A percentile compares a stretch with the other conserved stretches of the same genome.
phyloP scores from a whole-genome alignment of 495 filamentous ascomycete species.

The Podospora sp. region DNA sequence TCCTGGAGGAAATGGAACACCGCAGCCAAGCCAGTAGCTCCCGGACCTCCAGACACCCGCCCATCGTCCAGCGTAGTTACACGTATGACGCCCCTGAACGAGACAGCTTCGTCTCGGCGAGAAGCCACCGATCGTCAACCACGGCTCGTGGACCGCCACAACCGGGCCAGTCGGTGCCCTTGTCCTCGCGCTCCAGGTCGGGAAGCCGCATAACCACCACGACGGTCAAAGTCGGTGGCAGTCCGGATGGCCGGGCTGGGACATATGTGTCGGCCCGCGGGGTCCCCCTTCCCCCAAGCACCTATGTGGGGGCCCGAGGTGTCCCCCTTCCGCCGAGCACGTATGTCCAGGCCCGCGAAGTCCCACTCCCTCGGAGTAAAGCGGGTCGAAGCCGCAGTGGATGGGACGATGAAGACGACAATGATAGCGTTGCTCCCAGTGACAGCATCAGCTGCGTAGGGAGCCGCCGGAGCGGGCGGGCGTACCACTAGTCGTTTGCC shows the following conservation, averaged over 20 bases:
- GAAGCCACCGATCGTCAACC: conserved; percentile 39
- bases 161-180: conserved; percentile 24
- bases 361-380: conserved; percentile 55
- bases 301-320: conserved; percentile 15
- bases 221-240: conserved; percentile 32
- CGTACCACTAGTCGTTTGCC: conserved; percentile 18
- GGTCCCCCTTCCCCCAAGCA: conserved; percentile 54
- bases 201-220: conserved; percentile 36
- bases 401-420: conserved; percentile 33
- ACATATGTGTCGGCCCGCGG: conserved; percentile 39
- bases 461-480: conserved; percentile 42
- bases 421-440: conserved; percentile 58
- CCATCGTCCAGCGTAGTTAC: conserved; percentile 36
- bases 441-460: conserved; percentile 71
- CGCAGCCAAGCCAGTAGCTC: conserved; percentile 34
- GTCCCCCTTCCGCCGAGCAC: conserved; percentile 25
- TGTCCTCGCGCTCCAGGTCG: conserved; percentile 33
- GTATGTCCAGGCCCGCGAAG: conserved; percentile 38
- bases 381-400: conserved; percentile 29
- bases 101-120: conserved; percentile 38
- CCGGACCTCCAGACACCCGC: conserved; percentile 30
- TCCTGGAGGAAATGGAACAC: conserved; percentile 35
- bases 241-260: conserved; percentile 21
- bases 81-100: conserved; percentile 21
- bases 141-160: conserved; percentile 35